Percentiles rank a stretch among this genome's conserved stretches.
phyloP scores from a whole-genome alignment of 768 basidiomycete species.

The Suillus placidus region DNA sequence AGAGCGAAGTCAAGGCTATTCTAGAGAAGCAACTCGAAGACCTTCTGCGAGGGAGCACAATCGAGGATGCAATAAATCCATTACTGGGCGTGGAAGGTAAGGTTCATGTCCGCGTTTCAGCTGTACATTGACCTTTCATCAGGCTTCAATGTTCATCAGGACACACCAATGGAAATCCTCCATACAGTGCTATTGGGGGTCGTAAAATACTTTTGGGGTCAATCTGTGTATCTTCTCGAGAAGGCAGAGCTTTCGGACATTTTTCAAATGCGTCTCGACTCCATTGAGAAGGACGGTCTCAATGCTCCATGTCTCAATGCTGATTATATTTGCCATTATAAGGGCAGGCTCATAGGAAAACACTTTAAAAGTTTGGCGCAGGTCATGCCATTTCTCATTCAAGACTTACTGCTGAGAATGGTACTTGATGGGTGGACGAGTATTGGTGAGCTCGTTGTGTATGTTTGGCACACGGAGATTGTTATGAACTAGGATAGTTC shows the following conservation, averaged over 20 bases:
- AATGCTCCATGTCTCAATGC: constrained; percentile 27
- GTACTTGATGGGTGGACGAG: constrained; percentile 34
- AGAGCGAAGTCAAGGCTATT: not conserved
- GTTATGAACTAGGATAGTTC: too few relatives aligned
- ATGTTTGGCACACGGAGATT: constrained; percentile 49
- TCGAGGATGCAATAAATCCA: constrained; percentile 10
- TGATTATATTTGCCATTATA: constrained; percentile 36
- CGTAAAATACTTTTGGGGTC: constrained; percentile 37
- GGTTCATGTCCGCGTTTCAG: too few relatives aligned
- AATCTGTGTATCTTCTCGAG: constrained; percentile 25
- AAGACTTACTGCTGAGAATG: constrained; percentile 31
- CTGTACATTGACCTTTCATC: not conserved
- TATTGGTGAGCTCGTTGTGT: constrained; percentile 36
- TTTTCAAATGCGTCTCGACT: constrained; percentile 31
- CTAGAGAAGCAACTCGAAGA: constrained; percentile 10
- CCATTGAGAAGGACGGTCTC: constrained; percentile 27
- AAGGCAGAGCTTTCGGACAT: constrained; percentile 19
- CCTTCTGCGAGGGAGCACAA: not conserved
- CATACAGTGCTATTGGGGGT: constrained; percentile 38
- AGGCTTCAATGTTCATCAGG: constrained; percentile 28
- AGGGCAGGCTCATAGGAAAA: constrained; percentile 33
- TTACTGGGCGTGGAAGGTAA: constrained; percentile 8
- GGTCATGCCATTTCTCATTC: constrained; percentile 31
- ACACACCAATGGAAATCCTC: constrained; percentile 37
- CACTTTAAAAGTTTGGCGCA: constrained; percentile 37